Evolutionary conservation across 805 yeast genomes (phyloP), one percentile per base, ranked within the genome.

Genomic region (Candida nemodendra): DNA sequence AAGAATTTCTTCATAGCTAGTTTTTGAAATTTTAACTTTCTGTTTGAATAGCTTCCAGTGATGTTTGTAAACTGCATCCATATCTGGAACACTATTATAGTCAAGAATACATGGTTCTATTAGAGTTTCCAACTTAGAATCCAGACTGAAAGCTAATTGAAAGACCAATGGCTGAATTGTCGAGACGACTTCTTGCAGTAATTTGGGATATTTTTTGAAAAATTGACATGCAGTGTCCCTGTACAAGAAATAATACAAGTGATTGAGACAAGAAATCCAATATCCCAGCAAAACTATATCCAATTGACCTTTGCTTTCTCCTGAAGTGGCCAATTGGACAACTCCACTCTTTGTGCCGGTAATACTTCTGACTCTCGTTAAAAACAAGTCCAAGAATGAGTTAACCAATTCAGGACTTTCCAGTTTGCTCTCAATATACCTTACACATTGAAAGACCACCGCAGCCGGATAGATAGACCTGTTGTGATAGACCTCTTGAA

Each of bases 231-330:
- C 82, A 0, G 65, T 61, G 53, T 84, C 93, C 44, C 84, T 78
- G 29, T 77, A 66, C 23, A 91, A 56, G 60, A 87, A 91, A 59
- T 84, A 91, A 53, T 83, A 81, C 34, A 91, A 64, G 48, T 85
- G 80, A 42, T 85, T 84, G 30, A 84, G 57, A 18, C 84, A 82
- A 4, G 95, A 80, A 25, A 93, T 73, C 98, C 98, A 93, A 58
- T 88, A 91, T 34, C 95, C 82, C 44, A 82, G 72, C 27, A 72
- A 56, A 13, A 84, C 84, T 38, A 84, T 80, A 54, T 84, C 91
- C 22, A 83, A 39, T 18, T 54, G 65, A 67, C 64, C 28, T 71
- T 66, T 27, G 21, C 15, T 11, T 12, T 24, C 15, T 8, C 24
- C 24, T 4, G 49, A 38, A 18, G 38, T 41, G 8, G 45, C 36